phyloP scores from a whole-genome alignment of 2,329 filamentous ascomycete genomes.

The Seiridium unicorne region DNA sequence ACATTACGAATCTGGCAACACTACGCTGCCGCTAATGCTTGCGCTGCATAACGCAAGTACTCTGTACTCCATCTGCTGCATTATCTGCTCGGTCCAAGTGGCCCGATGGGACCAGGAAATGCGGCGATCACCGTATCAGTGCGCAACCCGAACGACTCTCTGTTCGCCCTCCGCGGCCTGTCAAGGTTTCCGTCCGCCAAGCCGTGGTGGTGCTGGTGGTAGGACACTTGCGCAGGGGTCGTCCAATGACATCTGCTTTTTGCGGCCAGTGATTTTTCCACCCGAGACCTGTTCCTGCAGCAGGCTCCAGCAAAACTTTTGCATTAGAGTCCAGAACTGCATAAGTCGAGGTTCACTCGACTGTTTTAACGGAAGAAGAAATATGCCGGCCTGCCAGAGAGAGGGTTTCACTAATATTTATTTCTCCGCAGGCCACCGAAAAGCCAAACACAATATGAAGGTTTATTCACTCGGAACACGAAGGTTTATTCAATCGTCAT shows the following conservation, averaged over 20 bases:
- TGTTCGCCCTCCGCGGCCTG: background rate
- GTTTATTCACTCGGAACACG: background rate
- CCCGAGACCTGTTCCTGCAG: conserved; percentile 1
- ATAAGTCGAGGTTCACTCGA: background rate
- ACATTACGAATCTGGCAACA: conserved; percentile 3
- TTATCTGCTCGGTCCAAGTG: background rate
- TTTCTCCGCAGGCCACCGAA: background rate
- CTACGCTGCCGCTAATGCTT: background rate
- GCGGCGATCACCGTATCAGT: background rate
- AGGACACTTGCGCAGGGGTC: background rate
- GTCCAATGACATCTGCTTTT: conserved; percentile 2
- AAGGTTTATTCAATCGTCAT: conserved; percentile 1
- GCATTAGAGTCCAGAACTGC: conserved; percentile 3
- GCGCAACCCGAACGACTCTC: background rate
- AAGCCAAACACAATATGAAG: background rate
- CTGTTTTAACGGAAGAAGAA: background rate
- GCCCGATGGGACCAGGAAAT: conserved; percentile 3
- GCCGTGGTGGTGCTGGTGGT: background rate
- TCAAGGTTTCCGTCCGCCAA: background rate
- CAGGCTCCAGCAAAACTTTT: background rate
- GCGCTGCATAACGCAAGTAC: background rate
- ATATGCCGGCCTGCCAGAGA: background rate
- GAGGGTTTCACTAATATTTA: background rate
- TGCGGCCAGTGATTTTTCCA: background rate
- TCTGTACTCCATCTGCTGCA: background rate